These are phyloP conservation scores for Porodaedalea pini DNA, from an alignment of 1,284 basidiomycete species.

Conservation along the genomic window DNA sequence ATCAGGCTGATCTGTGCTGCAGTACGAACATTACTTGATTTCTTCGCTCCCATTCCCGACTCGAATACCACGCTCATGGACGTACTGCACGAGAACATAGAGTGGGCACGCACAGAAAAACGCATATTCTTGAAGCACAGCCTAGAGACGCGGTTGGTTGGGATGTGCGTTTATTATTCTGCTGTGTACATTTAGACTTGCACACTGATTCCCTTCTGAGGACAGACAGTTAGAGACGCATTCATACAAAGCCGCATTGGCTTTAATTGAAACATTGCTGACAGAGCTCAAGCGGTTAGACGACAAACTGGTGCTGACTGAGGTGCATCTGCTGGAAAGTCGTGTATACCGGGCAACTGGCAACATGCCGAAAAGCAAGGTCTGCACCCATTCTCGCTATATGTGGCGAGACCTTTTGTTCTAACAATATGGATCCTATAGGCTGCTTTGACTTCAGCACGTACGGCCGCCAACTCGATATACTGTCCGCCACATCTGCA, in stretches of 20 bases:
- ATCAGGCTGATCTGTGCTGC: background rate
- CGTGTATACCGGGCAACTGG: conserved; percentile 87
- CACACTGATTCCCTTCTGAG: background rate
- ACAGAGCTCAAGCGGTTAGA: conserved; percentile 91
- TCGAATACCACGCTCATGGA: conserved; percentile 80
- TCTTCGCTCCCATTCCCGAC: conserved; percentile 76
- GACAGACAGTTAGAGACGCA: conserved; percentile 72
- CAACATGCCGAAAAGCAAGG: conserved; percentile 95
- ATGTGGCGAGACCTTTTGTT: background rate
- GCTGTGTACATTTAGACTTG: background rate
- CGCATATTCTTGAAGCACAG: conserved; percentile 95
- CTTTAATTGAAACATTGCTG: conserved; percentile 81
- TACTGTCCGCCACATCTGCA: conserved; percentile 96
- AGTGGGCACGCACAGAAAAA: conserved; percentile 91
- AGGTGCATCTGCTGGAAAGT: conserved; percentile 93
- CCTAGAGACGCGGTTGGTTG: conserved; percentile 86
- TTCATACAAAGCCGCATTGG: conserved; percentile 77
- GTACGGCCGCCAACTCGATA: conserved; percentile 95
- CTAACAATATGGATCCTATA: conserved; percentile 28
- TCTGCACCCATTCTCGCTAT: conserved; percentile 30
- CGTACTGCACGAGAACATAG: conserved; percentile 87
- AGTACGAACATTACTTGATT: conserved; percentile 92
- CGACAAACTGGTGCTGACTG: conserved; percentile 97
- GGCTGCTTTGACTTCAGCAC: conserved; percentile 88
- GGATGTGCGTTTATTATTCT: conserved; percentile 59